Evolutionary conservation across 2,329 filamentous ascomycete species (phyloP), one percentile per base, ranked within the genome.

Genomic region (Corinectria fuckeliana): DNA sequence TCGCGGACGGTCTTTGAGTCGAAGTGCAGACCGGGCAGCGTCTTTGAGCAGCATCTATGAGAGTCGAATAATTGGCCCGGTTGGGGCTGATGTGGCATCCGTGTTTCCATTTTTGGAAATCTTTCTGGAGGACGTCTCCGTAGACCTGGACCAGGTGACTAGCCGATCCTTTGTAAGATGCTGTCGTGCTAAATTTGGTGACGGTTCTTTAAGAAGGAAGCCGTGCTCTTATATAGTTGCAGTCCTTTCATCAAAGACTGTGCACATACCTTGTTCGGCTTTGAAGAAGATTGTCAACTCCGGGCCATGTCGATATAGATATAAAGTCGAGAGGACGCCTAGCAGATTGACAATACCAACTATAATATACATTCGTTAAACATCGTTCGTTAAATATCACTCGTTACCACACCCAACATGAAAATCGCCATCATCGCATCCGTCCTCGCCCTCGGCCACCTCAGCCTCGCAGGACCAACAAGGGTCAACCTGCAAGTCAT

Each of bases 361-460:
- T 44, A 10, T 4, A 36, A 36, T 14, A 9, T n/a, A 36, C 32
- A 34, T 30, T 26, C 38, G 16, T n/a, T 18, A 26, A 42, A 41
- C 6, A 20, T 5, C 16, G n/a, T 10, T 32, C 42, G 23, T 26
- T 38, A 21, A 30, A 10, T 30, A 44, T n/a, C n/a, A n/a, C n/a
- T n/a, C n/a, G n/a, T n/a, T n/a, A n/a, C n/a, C n/a, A 7, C 23
- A 14, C 21, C n/a, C n/a, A 49, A 3, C 52, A 68, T 68, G 63
- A 68, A 63, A 18, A 26, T 56, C 32, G 13, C 45, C 1, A 2
- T 60, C 4, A 9, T 58, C 8, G 18, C 41, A 23, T 51, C 61
- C 11, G 21, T 61, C 14, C 25, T 60, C 0, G 21, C 53, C 1
- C 23, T 61, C 5, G 20, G 50, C 34, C 54, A 28, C 13, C 3